Evolutionary conservation across 2,329 filamentous ascomycete genomes (phyloP).

Genomic region (Ophiostoma sp.): DNA sequence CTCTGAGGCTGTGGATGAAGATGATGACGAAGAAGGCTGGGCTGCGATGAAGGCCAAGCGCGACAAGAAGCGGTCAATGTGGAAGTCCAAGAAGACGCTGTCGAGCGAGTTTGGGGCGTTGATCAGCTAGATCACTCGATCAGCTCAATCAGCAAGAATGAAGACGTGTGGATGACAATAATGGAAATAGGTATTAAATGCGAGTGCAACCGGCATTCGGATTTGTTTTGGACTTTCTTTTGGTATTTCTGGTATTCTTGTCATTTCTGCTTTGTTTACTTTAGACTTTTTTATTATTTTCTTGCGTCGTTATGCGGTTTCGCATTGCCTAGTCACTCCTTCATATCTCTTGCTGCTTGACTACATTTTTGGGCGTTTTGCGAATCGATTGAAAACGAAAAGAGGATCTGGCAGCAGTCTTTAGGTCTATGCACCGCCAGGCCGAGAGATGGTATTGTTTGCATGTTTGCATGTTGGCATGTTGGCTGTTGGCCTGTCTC

Average conservation of each 20-base stretch:
- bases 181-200: conserved; percentile 2
- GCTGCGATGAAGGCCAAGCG: conserved; percentile 64
- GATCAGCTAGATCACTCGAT: conserved; percentile 36
- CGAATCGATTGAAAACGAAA: conserved; percentile 9
- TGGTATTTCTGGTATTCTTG: neutral
- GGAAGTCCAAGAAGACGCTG: conserved; percentile 57
- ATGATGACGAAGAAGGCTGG: conserved; percentile 63
- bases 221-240: neutral
- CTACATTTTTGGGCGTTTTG: conserved; percentile 24
- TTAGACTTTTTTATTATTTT: neutral
- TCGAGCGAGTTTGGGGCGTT: conserved; percentile 46
- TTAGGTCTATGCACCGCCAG: neutral
- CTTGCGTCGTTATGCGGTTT: neutral
- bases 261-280: neutral
- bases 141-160: neutral
- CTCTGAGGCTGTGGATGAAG: conserved; percentile 37
- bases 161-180: neutral
- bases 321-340: neutral
- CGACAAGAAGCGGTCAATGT: conserved; percentile 61
- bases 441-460: neutral
- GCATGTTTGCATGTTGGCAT: neutral
- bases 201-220: neutral
- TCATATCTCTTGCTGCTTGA: neutral
- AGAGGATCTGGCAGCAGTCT: neutral
- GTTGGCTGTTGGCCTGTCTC: neutral